phyloP scores from a whole-genome alignment of 192 early-diverging fungal genomes.

The Pilobolus umbonatus region DNA sequence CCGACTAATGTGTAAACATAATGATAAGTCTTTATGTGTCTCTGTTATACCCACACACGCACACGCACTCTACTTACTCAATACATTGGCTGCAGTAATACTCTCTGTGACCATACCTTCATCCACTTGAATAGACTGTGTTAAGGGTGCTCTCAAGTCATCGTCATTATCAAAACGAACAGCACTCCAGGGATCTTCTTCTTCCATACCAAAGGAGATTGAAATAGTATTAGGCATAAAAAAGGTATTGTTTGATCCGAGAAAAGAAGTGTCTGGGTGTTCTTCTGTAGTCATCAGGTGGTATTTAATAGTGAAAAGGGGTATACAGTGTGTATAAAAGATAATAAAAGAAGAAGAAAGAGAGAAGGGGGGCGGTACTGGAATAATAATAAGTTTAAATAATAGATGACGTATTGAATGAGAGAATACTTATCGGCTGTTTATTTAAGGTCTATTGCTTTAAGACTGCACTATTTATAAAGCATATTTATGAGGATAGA shows the following conservation, averaged over 20 bases:
- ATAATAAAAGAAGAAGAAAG: too few relatives aligned
- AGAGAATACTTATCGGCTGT: too few relatives aligned
- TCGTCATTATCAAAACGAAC: conserved; percentile 2
- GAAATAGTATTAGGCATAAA: conserved; percentile 11
- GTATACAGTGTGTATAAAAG: too few relatives aligned
- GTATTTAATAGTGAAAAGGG: too few relatives aligned
- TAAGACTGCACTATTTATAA: too few relatives aligned
- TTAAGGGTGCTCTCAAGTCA: neutral
- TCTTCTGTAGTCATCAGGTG: too few relatives aligned
- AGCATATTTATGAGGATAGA: too few relatives aligned
- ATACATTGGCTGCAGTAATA: conserved; percentile 7
- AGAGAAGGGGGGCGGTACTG: too few relatives aligned
- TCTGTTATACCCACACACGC: neutral
- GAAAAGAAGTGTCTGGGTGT: neutral
- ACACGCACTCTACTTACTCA: conserved; percentile 13
- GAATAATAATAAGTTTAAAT: too few relatives aligned
- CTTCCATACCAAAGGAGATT: conserved; percentile 12
- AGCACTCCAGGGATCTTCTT: conserved; percentile 23
- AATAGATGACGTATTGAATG: too few relatives aligned
- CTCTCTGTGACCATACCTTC: neutral
- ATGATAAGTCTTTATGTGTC: neutral
- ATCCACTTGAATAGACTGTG: neutral
- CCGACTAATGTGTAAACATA: conserved; percentile 28
- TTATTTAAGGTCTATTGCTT: too few relatives aligned
- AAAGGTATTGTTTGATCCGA: neutral